Evolutionary conservation across 202 grass and related monocot species (phyloP), one percentile per base, ranked within the genome.

Genomic region (Digitaria exilis): DNA sequence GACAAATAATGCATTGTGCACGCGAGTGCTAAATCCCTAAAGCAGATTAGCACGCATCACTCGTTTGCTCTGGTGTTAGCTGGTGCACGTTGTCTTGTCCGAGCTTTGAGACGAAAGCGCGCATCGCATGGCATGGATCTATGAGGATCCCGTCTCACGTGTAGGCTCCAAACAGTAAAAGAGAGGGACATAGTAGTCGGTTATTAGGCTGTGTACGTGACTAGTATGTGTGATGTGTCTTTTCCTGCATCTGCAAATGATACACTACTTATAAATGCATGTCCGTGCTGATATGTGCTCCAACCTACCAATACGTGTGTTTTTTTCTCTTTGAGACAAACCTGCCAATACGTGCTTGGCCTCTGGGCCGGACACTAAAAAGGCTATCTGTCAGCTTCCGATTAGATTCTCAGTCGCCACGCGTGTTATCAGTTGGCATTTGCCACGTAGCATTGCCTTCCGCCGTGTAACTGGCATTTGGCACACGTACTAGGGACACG

Each of bases 21-120:
- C 3, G 46, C 28, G 4, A 73, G 48, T 34, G 46, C 70, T 73
- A 54, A 73, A 73, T 46, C 48, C 48, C 67, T 64, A 79, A 79
- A 79, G 56, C 8, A 37, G 43, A 52, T n/a, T 24, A 55, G 13
- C 22, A 37, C 42, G 24, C 14, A 5, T 7, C 67, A 48, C 42
- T 48, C 12, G 11, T 5, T 28, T 11, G 0, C 37, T 7, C 57
- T 29, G 57, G 5, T 49, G 68, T 71, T 71, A 48, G 26, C 56
- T 62, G 32, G 43, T 62, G 10, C 54, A 34, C 57, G 51, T 73
- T 46, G 43, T 57, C 34, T 57, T 29, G 22, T 42, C 32, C 8
- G 14, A 62, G 31, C 52, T 62, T 78, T 64, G 5, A 13, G 29
- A 66, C 0, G 65, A 3, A n/a, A 63, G 41, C 48, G 54, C 22